Evolutionary conservation across 768 basidiomycete species (phyloP), one percentile per base, ranked within the genome.

Genomic region (Amylocystis lapponica): DNA sequence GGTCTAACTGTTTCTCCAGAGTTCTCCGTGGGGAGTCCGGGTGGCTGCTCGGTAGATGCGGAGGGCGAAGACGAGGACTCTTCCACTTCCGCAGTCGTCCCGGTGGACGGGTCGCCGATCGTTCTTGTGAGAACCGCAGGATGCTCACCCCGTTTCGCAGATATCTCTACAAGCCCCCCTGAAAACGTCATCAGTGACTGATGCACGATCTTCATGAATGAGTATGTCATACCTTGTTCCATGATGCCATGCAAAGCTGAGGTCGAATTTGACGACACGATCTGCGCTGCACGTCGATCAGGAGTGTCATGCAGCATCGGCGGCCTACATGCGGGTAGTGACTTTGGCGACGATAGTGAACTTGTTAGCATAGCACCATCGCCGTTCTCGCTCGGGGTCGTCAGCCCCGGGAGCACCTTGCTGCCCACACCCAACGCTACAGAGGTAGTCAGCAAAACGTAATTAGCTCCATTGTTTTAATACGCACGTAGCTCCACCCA

Each of bases 401-500:
- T 48, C 17, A 54, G 52, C 19, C 52, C 56, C 29, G 64, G 54
- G 9, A 68, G 25, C 62, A 73, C 66, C 40, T 76, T 78, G 27
- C 63, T 63, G n/a, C 85, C 83, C 21, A 88, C 78, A 4, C 83
- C 84, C n/a, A 88, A 65, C 5, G 84, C 72, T 72, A 35, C 36
- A 21, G 16, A 33, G 19, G 23, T 13, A 5, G 32, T 37, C 23
- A 36, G 35, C n/a, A n/a, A n/a, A n/a, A n/a, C n/a, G n/a, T n/a
- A 39, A 46, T 26, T 29, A 20, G 16, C n/a, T 16, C 27, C 33
- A 29, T 43, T 14, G 23, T 25, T 20, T 12, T 31, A 23, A 37
- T 16, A 65, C 71, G 49, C 56, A 74, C 69, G 83, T 27, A 89
- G 61, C 59, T 89, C 87, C 8, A 89, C 83, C 91, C 90, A 93